Conservation (phyloP, 1,284 basidiomycete species). For the Heterobasidion irregulare region DNA sequence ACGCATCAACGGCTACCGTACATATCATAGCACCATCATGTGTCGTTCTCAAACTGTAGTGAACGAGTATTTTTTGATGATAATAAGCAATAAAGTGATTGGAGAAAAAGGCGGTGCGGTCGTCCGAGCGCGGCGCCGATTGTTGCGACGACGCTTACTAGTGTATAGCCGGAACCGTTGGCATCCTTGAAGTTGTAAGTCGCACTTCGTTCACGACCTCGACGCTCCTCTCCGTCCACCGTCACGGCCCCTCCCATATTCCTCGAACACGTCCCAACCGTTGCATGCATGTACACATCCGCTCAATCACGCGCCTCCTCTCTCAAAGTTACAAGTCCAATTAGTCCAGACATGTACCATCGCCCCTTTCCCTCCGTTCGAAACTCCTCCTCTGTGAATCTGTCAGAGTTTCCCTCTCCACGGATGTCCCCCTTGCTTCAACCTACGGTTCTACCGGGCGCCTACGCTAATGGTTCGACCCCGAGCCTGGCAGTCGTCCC, state of each 20-base stretch:
- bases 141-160: background rate
- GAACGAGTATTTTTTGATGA: no score
- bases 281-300: slow-evolving; percentile 7
- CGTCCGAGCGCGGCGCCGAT: no score
- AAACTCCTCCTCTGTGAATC: slow-evolving; percentile 24
- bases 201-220: background rate
- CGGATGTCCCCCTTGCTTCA: slow-evolving; percentile 24
- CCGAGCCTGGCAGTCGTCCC: background rate
- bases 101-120: no score
- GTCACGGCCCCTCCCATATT: background rate
- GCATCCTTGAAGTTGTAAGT: background rate
- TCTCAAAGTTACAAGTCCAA: slow-evolving; percentile 17
- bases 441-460: background rate
- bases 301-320: slow-evolving; percentile 17
- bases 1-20: no score
- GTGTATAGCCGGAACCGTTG: background rate
- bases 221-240: background rate
- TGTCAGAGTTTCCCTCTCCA: slow-evolving; percentile 18
- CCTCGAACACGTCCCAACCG: background rate
- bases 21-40: no score
- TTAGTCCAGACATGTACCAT: slow-evolving; percentile 26
- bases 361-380: slow-evolving; percentile 31
- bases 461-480: background rate
- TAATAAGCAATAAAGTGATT: no score
- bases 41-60: no score